phyloP scores from a whole-genome alignment of 2,329 filamentous ascomycete species.

The Lasiodiplodia sp. region DNA sequence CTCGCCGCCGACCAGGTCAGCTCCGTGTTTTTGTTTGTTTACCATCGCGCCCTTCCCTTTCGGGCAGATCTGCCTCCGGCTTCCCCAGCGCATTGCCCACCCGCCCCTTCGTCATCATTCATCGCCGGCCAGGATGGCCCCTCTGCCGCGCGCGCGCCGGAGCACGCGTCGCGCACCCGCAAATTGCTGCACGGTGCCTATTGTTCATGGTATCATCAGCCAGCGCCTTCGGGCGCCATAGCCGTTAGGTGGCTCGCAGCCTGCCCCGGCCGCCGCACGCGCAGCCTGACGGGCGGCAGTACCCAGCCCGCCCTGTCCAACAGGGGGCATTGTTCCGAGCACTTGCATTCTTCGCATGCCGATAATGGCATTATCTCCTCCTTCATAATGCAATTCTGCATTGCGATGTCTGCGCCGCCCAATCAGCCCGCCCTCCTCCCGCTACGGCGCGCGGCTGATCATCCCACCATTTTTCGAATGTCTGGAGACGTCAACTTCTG shows the following conservation, averaged over 20 bases:
- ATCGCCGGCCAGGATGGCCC: slow-evolving; percentile 4
- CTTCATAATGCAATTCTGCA: slow-evolving; percentile 13
- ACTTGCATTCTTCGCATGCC: slow-evolving; percentile 11
- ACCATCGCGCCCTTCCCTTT: slow-evolving; percentile 22
- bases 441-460: background rate
- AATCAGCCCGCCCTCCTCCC: slow-evolving; percentile 6
- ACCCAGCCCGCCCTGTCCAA: background rate
- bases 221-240: slow-evolving; percentile 10
- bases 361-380: slow-evolving; percentile 7
- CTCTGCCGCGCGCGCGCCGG: background rate
- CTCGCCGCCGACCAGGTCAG: background rate
- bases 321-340: background rate
- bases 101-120: slow-evolving; percentile 13
- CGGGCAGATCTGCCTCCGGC: slow-evolving; percentile 18
- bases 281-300: background rate
- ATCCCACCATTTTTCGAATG: background rate
- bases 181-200: background rate
- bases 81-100: slow-evolving; percentile 26
- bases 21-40: slow-evolving; percentile 15
- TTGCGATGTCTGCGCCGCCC: slow-evolving; percentile 3
- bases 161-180: background rate
- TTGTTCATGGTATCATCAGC: background rate
- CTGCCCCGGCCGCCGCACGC: background rate
- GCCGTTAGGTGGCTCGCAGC: slow-evolving; percentile 17
- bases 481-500: background rate